Percentiles rank a stretch among this genome's conserved stretches.
Evolutionary conservation across 495 filamentous ascomycete genomes (phyloP).

Genomic region (Lentithecium fluviatile): DNA sequence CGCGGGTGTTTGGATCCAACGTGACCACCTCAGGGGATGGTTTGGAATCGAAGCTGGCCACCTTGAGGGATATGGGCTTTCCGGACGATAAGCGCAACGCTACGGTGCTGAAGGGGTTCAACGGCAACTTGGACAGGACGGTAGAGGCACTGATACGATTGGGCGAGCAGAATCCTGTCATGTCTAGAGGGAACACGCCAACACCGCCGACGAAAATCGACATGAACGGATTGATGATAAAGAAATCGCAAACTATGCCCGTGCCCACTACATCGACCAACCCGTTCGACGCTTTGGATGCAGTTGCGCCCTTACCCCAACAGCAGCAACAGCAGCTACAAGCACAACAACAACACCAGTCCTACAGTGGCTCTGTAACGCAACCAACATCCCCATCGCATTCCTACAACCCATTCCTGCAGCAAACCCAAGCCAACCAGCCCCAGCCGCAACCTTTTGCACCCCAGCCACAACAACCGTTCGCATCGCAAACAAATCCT

Average conservation of each 20-base stretch:
- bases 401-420: constrained; percentile 38
- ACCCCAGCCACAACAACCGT: constrained; percentile 59
- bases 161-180: constrained; percentile 57
- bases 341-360: constrained; percentile 25
- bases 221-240: constrained; percentile 34
- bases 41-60: constrained; percentile 68
- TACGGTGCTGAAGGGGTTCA: constrained; percentile 71
- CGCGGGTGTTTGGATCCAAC: constrained; percentile 66
- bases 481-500: constrained; percentile 53
- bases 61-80: constrained; percentile 90
- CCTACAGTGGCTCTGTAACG: constrained; percentile 16
- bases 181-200: constrained; percentile 21
- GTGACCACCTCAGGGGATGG: constrained; percentile 59
- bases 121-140: constrained; percentile 79
- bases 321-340: constrained; percentile 26
- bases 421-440: constrained; percentile 8
- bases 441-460: constrained; percentile 50
- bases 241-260: constrained; percentile 18
- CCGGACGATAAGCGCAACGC: constrained; percentile 76
- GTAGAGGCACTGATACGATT: constrained; percentile 79
- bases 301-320: constrained; percentile 26
- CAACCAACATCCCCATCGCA: constrained; percentile 30
- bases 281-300: constrained; percentile 52
- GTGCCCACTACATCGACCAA: constrained; percentile 43
- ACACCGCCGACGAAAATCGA: constrained; percentile 23